Conservation (phyloP, 805 yeast species). For the Teunomyces panamensis region DNA sequence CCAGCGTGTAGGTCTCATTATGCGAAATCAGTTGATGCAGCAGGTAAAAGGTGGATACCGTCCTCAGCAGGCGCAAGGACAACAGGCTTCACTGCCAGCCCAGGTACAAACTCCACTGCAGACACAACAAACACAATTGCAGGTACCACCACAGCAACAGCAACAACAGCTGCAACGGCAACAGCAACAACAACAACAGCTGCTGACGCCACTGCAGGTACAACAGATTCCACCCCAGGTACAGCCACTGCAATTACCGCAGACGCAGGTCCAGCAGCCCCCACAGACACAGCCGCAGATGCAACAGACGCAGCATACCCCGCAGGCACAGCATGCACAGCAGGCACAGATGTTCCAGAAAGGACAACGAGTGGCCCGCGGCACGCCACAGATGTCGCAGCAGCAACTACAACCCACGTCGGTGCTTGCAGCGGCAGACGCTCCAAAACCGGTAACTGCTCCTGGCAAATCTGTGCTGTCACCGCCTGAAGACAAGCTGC, state of each 20-base stretch:
- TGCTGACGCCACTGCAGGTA: too few relatives aligned
- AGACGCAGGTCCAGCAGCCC: not conserved
- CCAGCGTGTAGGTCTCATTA: conserved; percentile 47
- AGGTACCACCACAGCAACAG: too few relatives aligned
- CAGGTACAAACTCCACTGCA: too few relatives aligned
- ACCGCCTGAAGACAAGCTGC: conserved; percentile 12
- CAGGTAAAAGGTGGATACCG: conserved; percentile 12
- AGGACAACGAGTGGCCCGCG: conserved; percentile 6
- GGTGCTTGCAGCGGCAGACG: conserved; percentile 6
- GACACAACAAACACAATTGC: too few relatives aligned
- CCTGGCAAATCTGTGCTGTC: not conserved
- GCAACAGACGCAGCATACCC: not conserved
- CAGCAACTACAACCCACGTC: conserved; percentile 26
- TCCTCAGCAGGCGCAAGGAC: not conserved
- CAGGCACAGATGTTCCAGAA: conserved; percentile 12
- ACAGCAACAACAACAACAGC: too few relatives aligned
- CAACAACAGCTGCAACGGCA: too few relatives aligned
- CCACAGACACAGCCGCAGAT: not conserved
- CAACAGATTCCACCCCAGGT: not conserved
- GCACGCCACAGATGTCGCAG: conserved; percentile 12
- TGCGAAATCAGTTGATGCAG: conserved; percentile 41
- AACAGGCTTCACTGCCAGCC: not conserved
- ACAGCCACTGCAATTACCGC: not conserved
- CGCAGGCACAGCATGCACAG: not conserved
- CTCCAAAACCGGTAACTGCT: conserved; percentile 6